Conservation (phyloP, 2,329 filamentous ascomycete genomes). For the Botrytis medusae region DNA sequence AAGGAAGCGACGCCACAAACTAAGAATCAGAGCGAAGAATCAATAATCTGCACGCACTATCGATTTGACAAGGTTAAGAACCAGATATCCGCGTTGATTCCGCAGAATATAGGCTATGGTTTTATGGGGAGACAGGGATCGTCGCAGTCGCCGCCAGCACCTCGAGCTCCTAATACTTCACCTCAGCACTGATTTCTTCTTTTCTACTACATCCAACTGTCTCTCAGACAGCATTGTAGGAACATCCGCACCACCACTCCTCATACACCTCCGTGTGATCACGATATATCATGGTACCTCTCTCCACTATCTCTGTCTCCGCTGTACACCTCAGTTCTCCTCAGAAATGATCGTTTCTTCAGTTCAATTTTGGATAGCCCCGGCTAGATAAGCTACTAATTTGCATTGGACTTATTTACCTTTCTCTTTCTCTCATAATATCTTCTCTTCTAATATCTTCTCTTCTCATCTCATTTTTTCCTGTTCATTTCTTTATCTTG, state of each 20-base stretch:
- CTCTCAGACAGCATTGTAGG: not conserved
- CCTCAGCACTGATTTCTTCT: not conserved
- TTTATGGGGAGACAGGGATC: not conserved
- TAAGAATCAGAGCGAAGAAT: no score
- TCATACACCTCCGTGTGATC: not conserved
- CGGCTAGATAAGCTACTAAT: no score
- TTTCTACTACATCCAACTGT: not conserved
- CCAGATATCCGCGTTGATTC: accelerated
- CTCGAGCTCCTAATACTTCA: not conserved
- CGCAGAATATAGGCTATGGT: accelerated
- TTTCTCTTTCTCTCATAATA: not conserved
- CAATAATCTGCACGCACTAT: accelerated
- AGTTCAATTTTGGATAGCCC: not conserved
- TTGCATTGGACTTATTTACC: not conserved
- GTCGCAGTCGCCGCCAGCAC: not conserved
- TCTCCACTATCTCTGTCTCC: no score
- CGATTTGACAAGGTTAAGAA: not conserved
- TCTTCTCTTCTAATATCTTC: not conserved
- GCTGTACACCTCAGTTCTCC: no score
- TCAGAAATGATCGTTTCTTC: no score
- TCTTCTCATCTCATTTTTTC: no score
- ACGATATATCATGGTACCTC: no score
- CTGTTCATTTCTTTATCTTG: no score
- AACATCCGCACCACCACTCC: accelerated
- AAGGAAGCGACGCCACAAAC: no score